Conservation (phyloP, 2,329 filamentous ascomycete species). For the Chaetomiaceae sp. region DNA sequence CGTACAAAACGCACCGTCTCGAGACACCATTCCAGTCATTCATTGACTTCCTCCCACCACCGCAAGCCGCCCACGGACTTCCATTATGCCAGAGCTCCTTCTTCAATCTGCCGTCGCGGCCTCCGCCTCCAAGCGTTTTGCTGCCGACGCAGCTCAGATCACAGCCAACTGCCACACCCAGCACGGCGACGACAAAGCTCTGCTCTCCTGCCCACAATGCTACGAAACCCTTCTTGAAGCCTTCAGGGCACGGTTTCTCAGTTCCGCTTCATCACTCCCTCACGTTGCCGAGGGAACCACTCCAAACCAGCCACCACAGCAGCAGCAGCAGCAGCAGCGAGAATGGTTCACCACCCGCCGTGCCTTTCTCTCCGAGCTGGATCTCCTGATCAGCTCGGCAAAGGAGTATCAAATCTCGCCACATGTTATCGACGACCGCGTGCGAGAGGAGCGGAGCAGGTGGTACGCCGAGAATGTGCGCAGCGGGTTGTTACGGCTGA, state of each 20-base stretch:
- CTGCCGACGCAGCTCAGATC: conserved; percentile 40
- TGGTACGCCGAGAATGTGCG: conserved; percentile 44
- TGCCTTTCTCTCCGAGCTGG: conserved; percentile 48
- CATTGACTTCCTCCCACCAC: no score
- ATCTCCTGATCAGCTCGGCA: conserved; percentile 46
- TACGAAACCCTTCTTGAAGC: conserved; percentile 45
- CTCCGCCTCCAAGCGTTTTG: conserved; percentile 32
- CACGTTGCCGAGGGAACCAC: not conserved
- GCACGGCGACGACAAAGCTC: conserved; percentile 34
- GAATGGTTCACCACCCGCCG: conserved; percentile 52
- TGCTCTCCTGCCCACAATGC: conserved; percentile 46
- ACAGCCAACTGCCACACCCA: conserved; percentile 40
- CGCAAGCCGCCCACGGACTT: no score
- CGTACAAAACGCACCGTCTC: no score
- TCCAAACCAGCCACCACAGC: not conserved
- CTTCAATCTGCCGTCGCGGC: conserved; percentile 21
- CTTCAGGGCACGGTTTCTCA: conserved; percentile 40
- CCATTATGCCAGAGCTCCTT: conserved; percentile 27
- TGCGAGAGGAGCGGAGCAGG: conserved; percentile 48
- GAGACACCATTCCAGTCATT: no score
- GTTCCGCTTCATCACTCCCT: conserved; percentile 16
- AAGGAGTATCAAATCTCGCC: conserved; percentile 42
- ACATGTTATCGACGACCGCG: conserved; percentile 44
- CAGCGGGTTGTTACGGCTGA: conserved; percentile 21
- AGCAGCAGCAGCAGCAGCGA: conserved; percentile 25